A percentile compares a stretch with the other conserved stretches of the same genome.
Conservation (phyloP, 192 early-diverging fungal genomes). For the Entomortierella chlamydospora region DNA sequence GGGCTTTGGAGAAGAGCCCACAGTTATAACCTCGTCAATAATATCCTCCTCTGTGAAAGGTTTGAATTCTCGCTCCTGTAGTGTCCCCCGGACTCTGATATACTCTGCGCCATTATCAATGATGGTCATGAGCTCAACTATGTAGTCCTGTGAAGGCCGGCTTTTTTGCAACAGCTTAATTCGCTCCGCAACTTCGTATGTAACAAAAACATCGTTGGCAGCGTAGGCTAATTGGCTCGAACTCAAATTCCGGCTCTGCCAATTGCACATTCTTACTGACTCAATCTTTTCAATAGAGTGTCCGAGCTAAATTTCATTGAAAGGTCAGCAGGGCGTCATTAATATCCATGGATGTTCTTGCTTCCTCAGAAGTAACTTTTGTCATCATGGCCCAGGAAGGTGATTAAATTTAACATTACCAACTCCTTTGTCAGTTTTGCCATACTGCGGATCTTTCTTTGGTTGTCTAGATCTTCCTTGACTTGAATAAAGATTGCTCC, state of each 20-base stretch:
- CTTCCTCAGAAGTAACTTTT: too few species aligned
- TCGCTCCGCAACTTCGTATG: slow-evolving; percentile 35
- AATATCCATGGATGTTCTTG: not conserved
- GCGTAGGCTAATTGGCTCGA: slow-evolving; percentile 27
- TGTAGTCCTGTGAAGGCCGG: slow-evolving; percentile 15
- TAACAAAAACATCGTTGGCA: slow-evolving; percentile 53
- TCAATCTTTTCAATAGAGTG: slow-evolving; percentile 26
- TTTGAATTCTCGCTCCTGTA: slow-evolving; percentile 25
- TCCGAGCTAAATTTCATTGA: slow-evolving; percentile 14
- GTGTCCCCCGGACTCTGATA: slow-evolving; percentile 15
- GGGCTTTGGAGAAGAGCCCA: not conserved
- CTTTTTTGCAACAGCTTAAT: slow-evolving; percentile 25
- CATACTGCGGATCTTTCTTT: slow-evolving; percentile 39
- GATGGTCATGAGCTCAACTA: slow-evolving; percentile 14
- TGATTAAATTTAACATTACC: slow-evolving; percentile 6
- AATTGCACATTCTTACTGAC: slow-evolving; percentile 31
- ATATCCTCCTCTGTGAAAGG: slow-evolving; percentile 12
- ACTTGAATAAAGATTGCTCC: slow-evolving; percentile 34
- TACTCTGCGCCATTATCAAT: not conserved
- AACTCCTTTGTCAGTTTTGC: slow-evolving; percentile 17
- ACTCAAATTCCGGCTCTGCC: slow-evolving; percentile 21
- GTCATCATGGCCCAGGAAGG: too few species aligned
- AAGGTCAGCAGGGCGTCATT: not conserved
- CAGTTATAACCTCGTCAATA: not conserved
- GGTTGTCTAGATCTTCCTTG: slow-evolving; percentile 3